Conservation (phyloP, 2,329 filamentous ascomycete genomes). For the Ophiostoma ips region DNA sequence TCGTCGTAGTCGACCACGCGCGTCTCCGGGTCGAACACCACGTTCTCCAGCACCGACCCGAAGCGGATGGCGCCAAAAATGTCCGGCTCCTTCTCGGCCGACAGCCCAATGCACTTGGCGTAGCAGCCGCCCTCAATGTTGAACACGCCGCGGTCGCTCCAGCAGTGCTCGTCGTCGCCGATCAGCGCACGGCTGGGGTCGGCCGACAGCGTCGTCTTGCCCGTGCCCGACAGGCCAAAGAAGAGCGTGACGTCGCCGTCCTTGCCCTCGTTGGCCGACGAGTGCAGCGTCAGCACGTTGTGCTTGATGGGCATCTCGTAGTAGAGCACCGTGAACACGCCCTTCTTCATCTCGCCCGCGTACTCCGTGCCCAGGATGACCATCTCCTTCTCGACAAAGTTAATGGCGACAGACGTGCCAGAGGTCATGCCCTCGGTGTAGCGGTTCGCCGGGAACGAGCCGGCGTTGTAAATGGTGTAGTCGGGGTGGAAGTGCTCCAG, state of each 20-base stretch:
- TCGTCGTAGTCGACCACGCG: conserved; percentile 94
- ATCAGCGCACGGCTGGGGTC: conserved; percentile 94
- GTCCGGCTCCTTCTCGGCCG: conserved; percentile 97
- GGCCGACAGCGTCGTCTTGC: conserved; percentile 95
- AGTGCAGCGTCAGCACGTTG: conserved; percentile 96
- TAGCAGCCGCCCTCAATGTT: conserved; percentile 99
- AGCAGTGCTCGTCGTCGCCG: conserved; percentile 99
- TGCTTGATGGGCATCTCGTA: conserved; percentile 99
- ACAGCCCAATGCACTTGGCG: conserved; percentile 95
- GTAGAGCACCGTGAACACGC: conserved; percentile 97
- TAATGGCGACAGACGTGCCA: conserved; percentile 92
- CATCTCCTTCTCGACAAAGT: conserved; percentile 99
- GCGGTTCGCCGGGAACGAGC: conserved; percentile 95
- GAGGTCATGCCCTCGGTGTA: conserved; percentile 99
- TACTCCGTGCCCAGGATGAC: conserved; percentile 99
- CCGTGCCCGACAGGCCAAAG: conserved; percentile 96
- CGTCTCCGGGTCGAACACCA: conserved; percentile 86
- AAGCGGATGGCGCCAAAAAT: conserved; percentile 94
- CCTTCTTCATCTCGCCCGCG: conserved; percentile 95
- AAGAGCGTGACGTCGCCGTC: conserved; percentile 94
- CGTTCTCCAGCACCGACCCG: conserved; percentile 95
- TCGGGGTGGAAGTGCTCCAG: conserved; percentile 96
- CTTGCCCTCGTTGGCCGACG: conserved; percentile 93
- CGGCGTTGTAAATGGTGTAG: conserved; percentile 99
- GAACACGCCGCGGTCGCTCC: conserved; percentile 92